Evolutionary conservation across 2,329 filamentous ascomycete species (phyloP).

Genomic region (Rutstroemia sydowiana): DNA sequence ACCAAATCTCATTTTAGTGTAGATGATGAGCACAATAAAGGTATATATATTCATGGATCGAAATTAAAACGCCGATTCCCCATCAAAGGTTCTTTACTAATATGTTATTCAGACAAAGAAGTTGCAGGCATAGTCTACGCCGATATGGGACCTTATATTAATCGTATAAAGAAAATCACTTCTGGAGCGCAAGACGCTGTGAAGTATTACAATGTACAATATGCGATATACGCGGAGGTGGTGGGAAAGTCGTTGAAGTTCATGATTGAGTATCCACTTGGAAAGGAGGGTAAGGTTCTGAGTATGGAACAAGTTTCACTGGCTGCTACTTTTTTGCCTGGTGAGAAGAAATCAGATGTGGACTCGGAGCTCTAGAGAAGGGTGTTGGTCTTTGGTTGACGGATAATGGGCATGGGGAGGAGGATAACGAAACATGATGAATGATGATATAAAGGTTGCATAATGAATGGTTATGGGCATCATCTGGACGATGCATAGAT

Average conservation of each 20-base stretch:
- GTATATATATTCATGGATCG: not conserved
- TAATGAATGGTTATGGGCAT: no score
- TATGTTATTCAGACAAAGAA: slow-evolving; percentile 9
- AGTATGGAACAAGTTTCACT: slow-evolving; percentile 13
- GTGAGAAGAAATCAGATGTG: no score
- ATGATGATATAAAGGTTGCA: no score
- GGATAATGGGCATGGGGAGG: no score
- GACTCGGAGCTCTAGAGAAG: no score
- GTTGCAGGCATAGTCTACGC: slow-evolving; percentile 11
- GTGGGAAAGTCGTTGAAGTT: slow-evolving; percentile 16
- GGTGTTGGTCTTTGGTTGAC: no score
- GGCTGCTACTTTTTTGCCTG: slow-evolving; percentile 15
- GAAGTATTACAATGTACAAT: slow-evolving; percentile 11
- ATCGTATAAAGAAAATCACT: slow-evolving; percentile 1
- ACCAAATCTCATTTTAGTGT: slow-evolving; percentile 10
- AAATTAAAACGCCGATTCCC: no score
- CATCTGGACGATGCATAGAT: no score
- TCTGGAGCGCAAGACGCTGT: not conserved
- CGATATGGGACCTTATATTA: slow-evolving; percentile 9
- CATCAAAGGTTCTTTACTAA: not conserved
- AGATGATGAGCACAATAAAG: slow-evolving; percentile 10
- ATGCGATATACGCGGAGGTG: slow-evolving; percentile 14
- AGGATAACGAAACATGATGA: not conserved
- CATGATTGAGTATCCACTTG: slow-evolving; percentile 11
- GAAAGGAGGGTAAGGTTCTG: not conserved